phyloP scores from a whole-genome alignment of 2,329 filamentous ascomycete genomes.

The Hypoxylon sp. region DNA sequence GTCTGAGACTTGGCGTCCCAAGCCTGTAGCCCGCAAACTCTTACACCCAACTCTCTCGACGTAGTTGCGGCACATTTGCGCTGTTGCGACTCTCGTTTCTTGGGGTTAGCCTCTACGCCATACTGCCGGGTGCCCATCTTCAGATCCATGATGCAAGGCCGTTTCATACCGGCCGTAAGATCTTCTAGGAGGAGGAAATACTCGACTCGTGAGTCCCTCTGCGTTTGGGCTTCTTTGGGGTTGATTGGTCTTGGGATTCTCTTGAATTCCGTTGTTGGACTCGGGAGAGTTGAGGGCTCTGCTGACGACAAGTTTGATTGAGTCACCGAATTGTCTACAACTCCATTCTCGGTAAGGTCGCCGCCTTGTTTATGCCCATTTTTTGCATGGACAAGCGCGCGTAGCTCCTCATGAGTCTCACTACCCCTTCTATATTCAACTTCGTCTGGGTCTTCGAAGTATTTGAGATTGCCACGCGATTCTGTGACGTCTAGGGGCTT shows the following conservation, averaged over 20 bases:
- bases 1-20: conserved; percentile 88
- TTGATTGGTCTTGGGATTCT: conserved; percentile 74
- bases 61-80: conserved; percentile 94
- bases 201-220: conserved; percentile 77
- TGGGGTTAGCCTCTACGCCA: conserved; percentile 88
- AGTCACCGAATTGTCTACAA: conserved; percentile 21
- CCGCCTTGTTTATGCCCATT: conserved; percentile 26
- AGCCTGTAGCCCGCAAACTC: conserved; percentile 94
- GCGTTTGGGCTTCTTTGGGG: conserved; percentile 80
- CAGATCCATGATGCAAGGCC: conserved; percentile 94
- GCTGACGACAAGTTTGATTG: conserved; percentile 55
- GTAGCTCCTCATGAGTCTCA: conserved; percentile 60
- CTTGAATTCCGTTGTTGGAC: conserved; percentile 55
- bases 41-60: conserved; percentile 89
- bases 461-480: conserved; percentile 83
- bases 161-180: conserved; percentile 94
- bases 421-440: conserved; percentile 81
- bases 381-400: conserved; percentile 23
- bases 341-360: conserved; percentile 26
- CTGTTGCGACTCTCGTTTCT: conserved; percentile 93
- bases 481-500: conserved; percentile 80
- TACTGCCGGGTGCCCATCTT: conserved; percentile 99
- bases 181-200: conserved; percentile 96
- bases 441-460: conserved; percentile 90
- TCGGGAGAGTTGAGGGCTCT: conserved; percentile 55